Evolutionary conservation across 495 filamentous ascomycete genomes (phyloP).

Genomic region (Evernia prunastri): DNA sequence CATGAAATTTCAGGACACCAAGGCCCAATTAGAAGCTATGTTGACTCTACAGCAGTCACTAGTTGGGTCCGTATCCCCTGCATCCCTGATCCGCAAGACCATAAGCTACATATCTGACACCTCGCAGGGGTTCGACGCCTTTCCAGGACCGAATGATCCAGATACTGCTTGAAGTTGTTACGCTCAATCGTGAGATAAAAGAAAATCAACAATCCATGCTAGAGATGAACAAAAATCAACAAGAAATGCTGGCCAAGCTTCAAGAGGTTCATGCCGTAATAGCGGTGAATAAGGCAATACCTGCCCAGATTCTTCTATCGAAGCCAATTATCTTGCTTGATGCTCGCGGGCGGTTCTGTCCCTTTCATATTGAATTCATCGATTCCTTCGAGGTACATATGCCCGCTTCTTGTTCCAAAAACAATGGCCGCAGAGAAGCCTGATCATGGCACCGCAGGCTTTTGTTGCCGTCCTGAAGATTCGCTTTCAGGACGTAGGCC

Average conservation of each 20-base stretch:
- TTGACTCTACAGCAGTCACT: neutral
- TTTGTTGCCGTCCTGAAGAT: neutral
- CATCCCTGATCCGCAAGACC: neutral
- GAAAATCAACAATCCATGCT: too few species aligned
- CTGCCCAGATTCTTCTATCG: neutral
- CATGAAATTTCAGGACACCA: neutral
- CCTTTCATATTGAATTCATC: slow-evolving; percentile 2
- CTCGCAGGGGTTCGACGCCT: neutral
- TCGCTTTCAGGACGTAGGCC: neutral
- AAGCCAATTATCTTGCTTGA: neutral
- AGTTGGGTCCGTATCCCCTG: neutral
- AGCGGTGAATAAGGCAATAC: neutral
- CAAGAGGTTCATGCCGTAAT: neutral
- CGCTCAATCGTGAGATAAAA: neutral
- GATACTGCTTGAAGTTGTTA: neutral
- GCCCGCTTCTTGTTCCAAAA: neutral
- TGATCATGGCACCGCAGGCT: neutral
- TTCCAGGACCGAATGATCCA: slow-evolving; percentile 1
- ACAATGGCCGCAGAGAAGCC: too few species aligned
- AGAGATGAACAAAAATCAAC: neutral
- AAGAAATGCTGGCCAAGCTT: neutral
- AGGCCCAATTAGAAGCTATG: neutral
- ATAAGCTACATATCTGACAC: neutral
- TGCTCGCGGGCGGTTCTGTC: neutral
- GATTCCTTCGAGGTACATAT: neutral